Evolutionary conservation across 306 rosid species (phyloP), one percentile per base, ranked within the genome.

Genomic region (Cucurbita maxima): DNA sequence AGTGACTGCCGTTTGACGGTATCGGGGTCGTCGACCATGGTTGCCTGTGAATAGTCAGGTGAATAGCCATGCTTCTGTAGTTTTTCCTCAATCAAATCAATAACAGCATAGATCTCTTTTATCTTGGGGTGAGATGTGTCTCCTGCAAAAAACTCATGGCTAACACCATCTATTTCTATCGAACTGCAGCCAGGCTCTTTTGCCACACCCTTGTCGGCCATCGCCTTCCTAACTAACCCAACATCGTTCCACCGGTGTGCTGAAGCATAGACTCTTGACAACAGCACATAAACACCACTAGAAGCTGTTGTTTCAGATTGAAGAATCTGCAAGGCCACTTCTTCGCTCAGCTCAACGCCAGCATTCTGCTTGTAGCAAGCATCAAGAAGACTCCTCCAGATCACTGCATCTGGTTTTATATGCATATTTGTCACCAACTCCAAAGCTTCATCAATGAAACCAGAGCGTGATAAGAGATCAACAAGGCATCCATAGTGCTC

Each of bases 401-500:
- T 88, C 19, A 90, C 84, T 50, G 54, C 83, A 81, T 92, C 96
- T 15, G 96, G 96, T 77, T 87, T 90, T 20, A 84, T 71, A 5
- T 95, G 84, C 96, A 92, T 90, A 55, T 79, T 62, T 8, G 84
- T 82, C 38, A 86, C 90, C 87, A 87, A 52, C 41, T 87, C 79
- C 52, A 90, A 47, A 79, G 93, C 96, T 72, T 86, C 90, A 10
- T 88, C 76, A 0, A 87, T 81, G 74, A 72, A 76, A 13, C 96
- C 86, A 0, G 91, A 87, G 76, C 90, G 89, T 72, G 96, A 89
- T 5, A 85, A 83, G 63, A 88, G 96, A 81, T 90, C 96, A 77
- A 87, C 86, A 0, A 92, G 83, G 80, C 98, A 92, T 13, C 98
- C 96, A 37, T 88, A 92, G 75, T 92, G 96, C 86, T 88, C 88